Conservation (phyloP, 495 filamentous ascomycete species). For the Neurospora sp. region DNA sequence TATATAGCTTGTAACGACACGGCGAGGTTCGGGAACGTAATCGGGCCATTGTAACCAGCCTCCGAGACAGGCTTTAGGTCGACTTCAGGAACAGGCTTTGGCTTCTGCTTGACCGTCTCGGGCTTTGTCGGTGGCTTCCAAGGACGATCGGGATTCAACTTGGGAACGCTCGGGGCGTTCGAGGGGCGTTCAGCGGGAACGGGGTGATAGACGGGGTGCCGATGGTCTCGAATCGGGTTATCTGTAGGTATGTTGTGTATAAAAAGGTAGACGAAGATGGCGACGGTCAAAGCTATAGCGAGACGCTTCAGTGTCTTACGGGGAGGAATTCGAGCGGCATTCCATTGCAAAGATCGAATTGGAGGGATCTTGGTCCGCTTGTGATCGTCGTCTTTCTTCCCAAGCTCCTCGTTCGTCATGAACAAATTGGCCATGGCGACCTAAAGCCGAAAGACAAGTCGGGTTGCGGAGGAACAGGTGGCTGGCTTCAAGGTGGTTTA, state of each 20-base stretch:
- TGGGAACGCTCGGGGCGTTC: conserved; percentile 11
- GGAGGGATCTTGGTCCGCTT: conserved; percentile 19
- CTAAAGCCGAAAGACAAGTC: background rate
- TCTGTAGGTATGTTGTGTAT: conserved; percentile 34
- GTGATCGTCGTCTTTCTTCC: conserved; percentile 44
- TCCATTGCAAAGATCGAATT: conserved; percentile 23
- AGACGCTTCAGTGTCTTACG: conserved; percentile 32
- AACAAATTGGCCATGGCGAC: conserved; percentile 15
- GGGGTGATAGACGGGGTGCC: conserved; percentile 20
- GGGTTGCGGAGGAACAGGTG: background rate
- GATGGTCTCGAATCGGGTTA: conserved; percentile 17
- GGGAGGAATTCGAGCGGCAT: conserved; percentile 21
- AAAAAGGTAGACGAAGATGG: conserved; percentile 30
- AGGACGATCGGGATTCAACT: conserved; percentile 8
- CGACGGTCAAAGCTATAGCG: conserved; percentile 19
- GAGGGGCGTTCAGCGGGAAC: conserved; percentile 10
- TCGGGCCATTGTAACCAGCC: conserved; percentile 29
- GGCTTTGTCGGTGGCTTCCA: conserved; percentile 3
- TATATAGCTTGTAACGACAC: conserved; percentile 28
- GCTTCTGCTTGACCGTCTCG: background rate
- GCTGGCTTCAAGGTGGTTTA: background rate
- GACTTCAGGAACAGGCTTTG: background rate
- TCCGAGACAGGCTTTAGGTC: background rate
- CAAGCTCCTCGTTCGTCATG: conserved; percentile 33
- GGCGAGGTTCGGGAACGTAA: conserved; percentile 28